Evolutionary conservation across 768 basidiomycete genomes (phyloP).

Genomic region (Leccinum incarnatum): DNA sequence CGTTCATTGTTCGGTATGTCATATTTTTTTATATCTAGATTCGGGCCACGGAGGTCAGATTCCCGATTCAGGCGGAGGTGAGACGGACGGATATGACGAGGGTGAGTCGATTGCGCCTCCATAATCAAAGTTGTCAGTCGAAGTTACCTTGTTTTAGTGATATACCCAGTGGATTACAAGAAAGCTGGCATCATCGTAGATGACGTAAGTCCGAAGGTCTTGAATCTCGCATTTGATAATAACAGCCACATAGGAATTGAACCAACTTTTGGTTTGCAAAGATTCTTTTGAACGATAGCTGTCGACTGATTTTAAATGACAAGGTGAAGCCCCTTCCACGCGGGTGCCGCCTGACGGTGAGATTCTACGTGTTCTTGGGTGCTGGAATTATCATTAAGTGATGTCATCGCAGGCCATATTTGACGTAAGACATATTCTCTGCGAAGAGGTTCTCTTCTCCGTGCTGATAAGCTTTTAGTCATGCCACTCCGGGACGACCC

Average conservation of each 20-base stretch:
- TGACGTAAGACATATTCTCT: slow-evolving; percentile 38
- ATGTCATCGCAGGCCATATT: slow-evolving; percentile 37
- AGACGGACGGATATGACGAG: too few relatives aligned
- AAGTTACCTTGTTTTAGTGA: slow-evolving; percentile 45
- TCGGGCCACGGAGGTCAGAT: too few relatives aligned
- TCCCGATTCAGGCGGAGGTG: too few relatives aligned
- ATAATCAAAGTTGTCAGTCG: too few relatives aligned
- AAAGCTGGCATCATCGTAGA: slow-evolving; percentile 75
- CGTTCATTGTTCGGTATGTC: not conserved
- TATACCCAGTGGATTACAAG: slow-evolving; percentile 89
- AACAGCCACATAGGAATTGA: slow-evolving; percentile 33
- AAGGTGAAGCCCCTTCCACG: slow-evolving; percentile 53
- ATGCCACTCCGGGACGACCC: slow-evolving; percentile 50
- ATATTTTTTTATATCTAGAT: not conserved
- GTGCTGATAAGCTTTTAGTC: slow-evolving; percentile 27
- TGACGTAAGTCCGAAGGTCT: slow-evolving; percentile 46
- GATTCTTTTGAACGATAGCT: not conserved
- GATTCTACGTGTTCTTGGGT: slow-evolving; percentile 1
- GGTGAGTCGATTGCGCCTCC: too few relatives aligned
- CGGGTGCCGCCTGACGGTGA: slow-evolving; percentile 64
- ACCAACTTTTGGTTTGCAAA: slow-evolving; percentile 39
- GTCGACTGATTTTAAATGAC: slow-evolving; percentile 1
- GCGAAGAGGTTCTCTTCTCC: not conserved
- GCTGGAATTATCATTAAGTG: not conserved
- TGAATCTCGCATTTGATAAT: not conserved